Percentiles rank a stretch among this genome's conserved stretches.
These are phyloP conservation scores for Peterozyma toletana DNA, from an alignment of 805 yeast species.

Conservation along the genomic window DNA sequence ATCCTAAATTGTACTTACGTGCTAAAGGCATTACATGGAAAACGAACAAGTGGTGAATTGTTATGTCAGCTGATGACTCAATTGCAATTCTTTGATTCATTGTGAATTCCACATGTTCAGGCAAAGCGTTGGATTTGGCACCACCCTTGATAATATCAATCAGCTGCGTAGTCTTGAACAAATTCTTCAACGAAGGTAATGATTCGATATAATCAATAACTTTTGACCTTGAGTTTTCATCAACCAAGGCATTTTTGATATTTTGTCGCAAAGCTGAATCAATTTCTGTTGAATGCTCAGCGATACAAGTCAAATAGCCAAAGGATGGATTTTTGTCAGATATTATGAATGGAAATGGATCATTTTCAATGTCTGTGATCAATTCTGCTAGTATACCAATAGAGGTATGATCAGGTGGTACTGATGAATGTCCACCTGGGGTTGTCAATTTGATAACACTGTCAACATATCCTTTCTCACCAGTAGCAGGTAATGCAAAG, in stretches of 20 bases:
- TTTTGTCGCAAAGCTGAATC: slow-evolving; percentile 15
- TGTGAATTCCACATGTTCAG: slow-evolving; percentile 42
- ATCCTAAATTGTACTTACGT: slow-evolving; percentile 35
- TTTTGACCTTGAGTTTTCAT: slow-evolving; percentile 20
- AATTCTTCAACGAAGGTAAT: slow-evolving; percentile 20
- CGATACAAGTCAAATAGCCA: slow-evolving; percentile 46
- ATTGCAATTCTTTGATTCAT: slow-evolving; percentile 54
- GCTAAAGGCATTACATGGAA: slow-evolving; percentile 32
- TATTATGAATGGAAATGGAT: slow-evolving; percentile 38
- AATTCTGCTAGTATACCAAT: slow-evolving; percentile 60
- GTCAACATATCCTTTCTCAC: slow-evolving; percentile 46
- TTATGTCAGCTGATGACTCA: slow-evolving; percentile 39
- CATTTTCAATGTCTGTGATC: slow-evolving; percentile 39
- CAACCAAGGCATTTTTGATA: slow-evolving; percentile 25
- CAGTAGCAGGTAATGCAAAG: slow-evolving; percentile 46
- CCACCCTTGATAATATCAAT: slow-evolving; percentile 58
- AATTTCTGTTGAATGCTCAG: slow-evolving; percentile 30
- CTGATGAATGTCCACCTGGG: slow-evolving; percentile 73
- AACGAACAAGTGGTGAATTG: slow-evolving; percentile 27
- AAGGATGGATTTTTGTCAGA: slow-evolving; percentile 48
- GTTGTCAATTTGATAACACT: slow-evolving; percentile 38
- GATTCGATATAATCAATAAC: slow-evolving; percentile 17
- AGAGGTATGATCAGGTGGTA: slow-evolving; percentile 67
- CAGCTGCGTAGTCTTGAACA: slow-evolving; percentile 52
- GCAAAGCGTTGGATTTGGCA: slow-evolving; percentile 60